These are phyloP conservation scores for Nicotiana rustica DNA, from an alignment of 305 asterid species.

Conservation along the genomic window DNA sequence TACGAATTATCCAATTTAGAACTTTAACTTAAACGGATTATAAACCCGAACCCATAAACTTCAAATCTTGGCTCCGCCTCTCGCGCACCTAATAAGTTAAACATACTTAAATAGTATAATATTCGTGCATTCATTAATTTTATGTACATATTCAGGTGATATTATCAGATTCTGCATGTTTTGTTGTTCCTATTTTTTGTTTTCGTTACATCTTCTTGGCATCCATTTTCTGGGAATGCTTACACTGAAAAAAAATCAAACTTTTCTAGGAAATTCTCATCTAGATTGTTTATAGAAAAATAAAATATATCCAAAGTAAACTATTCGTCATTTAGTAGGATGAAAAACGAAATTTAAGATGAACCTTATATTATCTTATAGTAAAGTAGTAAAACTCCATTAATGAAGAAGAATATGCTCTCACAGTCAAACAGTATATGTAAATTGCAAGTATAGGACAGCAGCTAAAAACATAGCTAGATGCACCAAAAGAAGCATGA, in stretches of 20 bases:
- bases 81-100: not conserved
- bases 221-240: too few relatives aligned
- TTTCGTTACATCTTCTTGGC: not conserved
- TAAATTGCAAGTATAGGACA: not conserved
- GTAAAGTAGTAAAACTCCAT: not conserved
- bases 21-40: too few relatives aligned
- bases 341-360: not conserved
- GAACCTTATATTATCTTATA: not conserved
- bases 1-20: too few relatives aligned
- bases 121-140: not conserved
- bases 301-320: too few relatives aligned
- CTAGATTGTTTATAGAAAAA: not conserved
- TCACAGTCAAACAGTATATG: not conserved
- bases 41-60: too few relatives aligned
- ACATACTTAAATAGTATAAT: not conserved
- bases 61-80: too few relatives aligned
- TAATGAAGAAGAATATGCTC: not conserved
- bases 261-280: too few relatives aligned
- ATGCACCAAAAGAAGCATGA: not conserved
- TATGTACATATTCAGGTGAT: not conserved
- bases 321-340: not conserved
- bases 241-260: too few relatives aligned
- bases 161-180: not conserved
- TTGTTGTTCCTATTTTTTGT: not conserved
- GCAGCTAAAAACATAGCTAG: not conserved